Percentiles rank a stretch among this genome's conserved stretches.
Evolutionary conservation across 1,284 basidiomycete genomes (phyloP).

Genomic region (Phaffia rhodozyma): DNA sequence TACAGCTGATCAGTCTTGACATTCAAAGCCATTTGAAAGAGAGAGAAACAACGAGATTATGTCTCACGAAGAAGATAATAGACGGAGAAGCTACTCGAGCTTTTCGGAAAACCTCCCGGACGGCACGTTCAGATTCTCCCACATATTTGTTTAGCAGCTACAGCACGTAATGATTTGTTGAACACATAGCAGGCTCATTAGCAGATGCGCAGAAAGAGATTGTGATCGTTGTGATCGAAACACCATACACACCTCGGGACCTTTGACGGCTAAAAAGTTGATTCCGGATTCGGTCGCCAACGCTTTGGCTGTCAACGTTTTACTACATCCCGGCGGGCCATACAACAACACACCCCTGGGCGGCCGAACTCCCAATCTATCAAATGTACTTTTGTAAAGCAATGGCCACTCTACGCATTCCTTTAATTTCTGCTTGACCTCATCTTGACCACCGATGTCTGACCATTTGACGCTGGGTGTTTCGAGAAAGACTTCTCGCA

Average conservation of each 20-base stretch:
- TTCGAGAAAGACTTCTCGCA: slow-evolving; percentile 86
- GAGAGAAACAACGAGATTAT: background rate
- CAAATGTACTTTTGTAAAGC: slow-evolving; percentile 70
- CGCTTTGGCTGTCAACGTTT: slow-evolving; percentile 87
- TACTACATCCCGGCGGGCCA: slow-evolving; percentile 94
- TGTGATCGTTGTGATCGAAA: background rate
- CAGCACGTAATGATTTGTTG: background rate
- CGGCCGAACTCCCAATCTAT: slow-evolving; percentile 72
- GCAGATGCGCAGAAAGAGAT: background rate
- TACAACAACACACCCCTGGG: slow-evolving; percentile 87
- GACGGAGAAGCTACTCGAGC: slow-evolving; percentile 86
- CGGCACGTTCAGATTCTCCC: slow-evolving; percentile 88
- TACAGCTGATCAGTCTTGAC: background rate
- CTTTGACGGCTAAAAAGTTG: slow-evolving; percentile 97
- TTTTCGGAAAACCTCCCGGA: slow-evolving; percentile 90
- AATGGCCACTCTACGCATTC: slow-evolving; percentile 95
- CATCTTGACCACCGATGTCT: slow-evolving; percentile 78
- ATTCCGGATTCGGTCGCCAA: slow-evolving; percentile 89
- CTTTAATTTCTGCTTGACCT: slow-evolving; percentile 65
- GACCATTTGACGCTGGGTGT: slow-evolving; percentile 69
- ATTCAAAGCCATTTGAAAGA: background rate
- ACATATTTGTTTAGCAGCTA: slow-evolving; percentile 93
- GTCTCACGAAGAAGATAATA: slow-evolving; percentile 84
- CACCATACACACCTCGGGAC: slow-evolving; percentile 61
- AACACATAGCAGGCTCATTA: background rate